Base-by-base conservation (phyloP, 2,329 filamentous ascomycete genomes). In the Domatiomyces globalis region DNA sequence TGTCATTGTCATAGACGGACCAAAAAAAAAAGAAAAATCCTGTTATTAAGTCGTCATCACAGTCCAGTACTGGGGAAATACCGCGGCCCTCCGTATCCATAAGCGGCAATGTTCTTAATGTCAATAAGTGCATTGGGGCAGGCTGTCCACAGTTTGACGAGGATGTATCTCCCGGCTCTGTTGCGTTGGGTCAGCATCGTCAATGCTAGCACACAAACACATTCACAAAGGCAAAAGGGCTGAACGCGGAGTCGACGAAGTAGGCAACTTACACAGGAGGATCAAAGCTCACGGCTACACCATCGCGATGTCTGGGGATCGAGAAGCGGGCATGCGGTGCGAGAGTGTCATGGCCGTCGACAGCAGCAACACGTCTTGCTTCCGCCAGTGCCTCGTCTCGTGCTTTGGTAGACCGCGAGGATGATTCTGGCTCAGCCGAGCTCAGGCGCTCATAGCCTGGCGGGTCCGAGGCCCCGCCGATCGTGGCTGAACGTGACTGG, bases 91-190 rank as follows among this genome's bases (percentile, higher is more conserved):
- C 87, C 85, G 67, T 83, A 95, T 0, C 90, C 90, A 62, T 85
- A 83, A 1, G 83, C 85, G 52, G 88, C 77, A 20, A 95, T 82
- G 45, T 83, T 87, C 66, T 95, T 85, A 42, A 96, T 87, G 63
- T 95, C 88, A 57, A 95, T 94, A 61, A 94, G 94, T 3, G 78
- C 74, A 46, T 82, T 79, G 22, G 80, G 77, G 53, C 79, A 78
- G 1, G 85, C 84, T 61, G 83, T 88, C 85, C 87, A 95, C 65
- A 95, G 79, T 72, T 95, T 95, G 56, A 96, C 73, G 43, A 95
- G 69, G 49, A 96, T 84, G 65, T 85, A 94, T 51, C 86, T 79
- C 4, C 85, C 86, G 9, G 85, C 52, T 10, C 54, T 62, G 47
- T 27, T 49, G 33, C 6, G 7, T 53, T 43, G 45, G 48, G 56